Conservation (phyloP, 208 protist species). For the Trypanosoma vivax region DNA sequence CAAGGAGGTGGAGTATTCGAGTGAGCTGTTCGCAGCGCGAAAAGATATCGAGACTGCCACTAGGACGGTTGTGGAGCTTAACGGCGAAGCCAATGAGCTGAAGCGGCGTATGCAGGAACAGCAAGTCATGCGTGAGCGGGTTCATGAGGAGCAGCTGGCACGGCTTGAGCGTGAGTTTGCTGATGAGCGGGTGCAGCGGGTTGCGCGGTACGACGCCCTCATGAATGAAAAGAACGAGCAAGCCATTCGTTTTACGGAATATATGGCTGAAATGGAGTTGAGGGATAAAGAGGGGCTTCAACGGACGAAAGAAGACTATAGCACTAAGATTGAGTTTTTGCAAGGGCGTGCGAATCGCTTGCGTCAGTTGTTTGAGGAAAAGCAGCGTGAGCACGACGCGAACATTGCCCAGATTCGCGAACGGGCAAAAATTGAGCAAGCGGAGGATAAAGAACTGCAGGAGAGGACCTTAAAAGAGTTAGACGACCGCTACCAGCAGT, state of each 20-base stretch:
- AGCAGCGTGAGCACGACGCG: conserved; percentile 42
- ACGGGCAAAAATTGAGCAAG: conserved; percentile 30
- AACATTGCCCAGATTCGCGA: conserved; percentile 44
- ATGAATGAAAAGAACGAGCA: conserved; percentile 88
- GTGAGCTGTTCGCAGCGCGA: conserved; percentile 93
- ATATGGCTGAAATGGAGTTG: conserved; percentile 81
- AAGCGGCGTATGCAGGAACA: conserved; percentile 93
- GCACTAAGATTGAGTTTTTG: conserved; percentile 86
- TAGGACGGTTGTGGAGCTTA: conserved; percentile 44
- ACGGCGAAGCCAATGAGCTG: conserved; percentile 87
- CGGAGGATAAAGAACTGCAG: conserved; percentile 42
- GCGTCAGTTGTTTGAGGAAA: conserved; percentile 67
- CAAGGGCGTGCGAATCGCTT: conserved; percentile 71
- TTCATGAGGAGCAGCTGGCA: conserved; percentile 90
- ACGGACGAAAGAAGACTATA: conserved; percentile 87
- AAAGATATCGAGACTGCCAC: conserved; percentile 89
- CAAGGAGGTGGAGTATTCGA: conserved; percentile 83
- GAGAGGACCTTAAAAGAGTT: conserved; percentile 34
- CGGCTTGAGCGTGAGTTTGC: conserved; percentile 82
- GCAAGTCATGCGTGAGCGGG: conserved; percentile 89
- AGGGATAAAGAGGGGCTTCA: conserved; percentile 48
- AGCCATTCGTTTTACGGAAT: conserved; percentile 93
- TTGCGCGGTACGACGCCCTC: conserved; percentile 60
- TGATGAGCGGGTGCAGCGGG: conserved; percentile 61
- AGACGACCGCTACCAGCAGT: conserved; percentile 54